phyloP scores from a whole-genome alignment of 2,329 filamentous ascomycete species.

The Dactylellina parvicollis region DNA sequence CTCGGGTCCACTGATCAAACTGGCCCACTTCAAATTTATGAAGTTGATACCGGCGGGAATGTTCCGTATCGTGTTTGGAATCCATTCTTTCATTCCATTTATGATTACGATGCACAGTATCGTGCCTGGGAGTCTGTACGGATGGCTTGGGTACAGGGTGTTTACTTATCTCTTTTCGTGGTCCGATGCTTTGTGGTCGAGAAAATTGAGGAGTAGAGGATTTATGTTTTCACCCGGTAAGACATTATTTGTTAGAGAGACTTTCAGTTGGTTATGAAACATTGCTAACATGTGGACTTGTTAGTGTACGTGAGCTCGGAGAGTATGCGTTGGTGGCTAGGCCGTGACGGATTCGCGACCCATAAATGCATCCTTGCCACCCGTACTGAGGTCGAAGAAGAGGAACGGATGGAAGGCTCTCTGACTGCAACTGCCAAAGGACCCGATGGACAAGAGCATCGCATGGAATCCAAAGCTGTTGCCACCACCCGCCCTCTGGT shows the following conservation, averaged over 20 bases:
- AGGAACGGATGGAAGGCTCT: conserved; percentile 64
- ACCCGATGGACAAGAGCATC: conserved; percentile 52
- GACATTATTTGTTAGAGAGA: neutral
- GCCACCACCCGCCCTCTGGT: conserved; percentile 34
- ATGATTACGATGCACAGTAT: conserved; percentile 85
- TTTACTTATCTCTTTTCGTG: conserved; percentile 91
- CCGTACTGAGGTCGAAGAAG: conserved; percentile 72
- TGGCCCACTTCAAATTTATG: conserved; percentile 94
- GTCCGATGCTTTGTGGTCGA: conserved; percentile 86
- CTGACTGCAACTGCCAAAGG: conserved; percentile 58
- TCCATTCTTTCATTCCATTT: conserved; percentile 90
- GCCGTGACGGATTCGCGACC: conserved; percentile 81
- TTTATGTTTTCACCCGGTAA: conserved; percentile 82
- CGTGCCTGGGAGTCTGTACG: conserved; percentile 75
- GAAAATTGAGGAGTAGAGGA: conserved; percentile 78
- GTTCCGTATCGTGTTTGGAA: conserved; percentile 86
- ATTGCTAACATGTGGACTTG: neutral
- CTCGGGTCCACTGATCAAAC: conserved; percentile 83
- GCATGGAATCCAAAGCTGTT: conserved; percentile 38
- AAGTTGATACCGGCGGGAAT: conserved; percentile 76
- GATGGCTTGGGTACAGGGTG: conserved; percentile 83
- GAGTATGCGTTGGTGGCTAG: conserved; percentile 95
- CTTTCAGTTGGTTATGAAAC: neutral
- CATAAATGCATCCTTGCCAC: conserved; percentile 90
- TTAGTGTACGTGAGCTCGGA: conserved; percentile 86